Percentiles rank a stretch among this genome's conserved stretches.
Conservation (phyloP, 2,329 filamentous ascomycete genomes). For the Endoconidiophora polonica region DNA sequence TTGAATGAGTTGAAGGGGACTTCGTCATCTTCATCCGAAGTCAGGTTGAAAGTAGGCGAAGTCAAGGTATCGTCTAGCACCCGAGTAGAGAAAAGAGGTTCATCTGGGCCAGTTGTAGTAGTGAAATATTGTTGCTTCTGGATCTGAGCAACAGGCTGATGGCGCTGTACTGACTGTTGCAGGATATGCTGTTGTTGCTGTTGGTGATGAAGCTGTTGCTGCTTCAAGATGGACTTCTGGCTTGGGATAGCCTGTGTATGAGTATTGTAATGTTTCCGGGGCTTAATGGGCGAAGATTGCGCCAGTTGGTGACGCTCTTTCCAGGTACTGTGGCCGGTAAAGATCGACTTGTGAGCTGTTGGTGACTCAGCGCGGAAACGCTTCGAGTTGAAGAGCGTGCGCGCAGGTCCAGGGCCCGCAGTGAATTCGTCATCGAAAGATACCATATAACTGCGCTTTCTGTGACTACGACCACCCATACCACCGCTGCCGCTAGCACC, state of each 20-base stretch:
- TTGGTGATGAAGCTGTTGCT: not conserved
- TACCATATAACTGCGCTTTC: constrained; percentile 46
- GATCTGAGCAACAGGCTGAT: constrained; percentile 1
- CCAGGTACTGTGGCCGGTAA: constrained; percentile 45
- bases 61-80: constrained; percentile 48
- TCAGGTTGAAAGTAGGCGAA: constrained; percentile 40
- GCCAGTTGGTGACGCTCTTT: constrained; percentile 60
- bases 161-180: not conserved
- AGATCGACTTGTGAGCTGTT: constrained; percentile 39
- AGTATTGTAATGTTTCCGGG: constrained; percentile 18
- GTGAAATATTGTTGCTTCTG: constrained; percentile 60
- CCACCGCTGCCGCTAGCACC: constrained; percentile 46
- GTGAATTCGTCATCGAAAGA: constrained; percentile 33
- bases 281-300: constrained; percentile 75
- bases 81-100: constrained; percentile 63
- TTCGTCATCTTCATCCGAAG: constrained; percentile 66
- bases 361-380: constrained; percentile 50
- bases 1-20: constrained; percentile 63
- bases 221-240: not conserved
- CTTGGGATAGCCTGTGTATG: not conserved
- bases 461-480: constrained; percentile 22
- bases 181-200: constrained; percentile 3
- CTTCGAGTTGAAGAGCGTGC: constrained; percentile 38
- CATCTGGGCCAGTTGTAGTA: constrained; percentile 49
- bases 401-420: constrained; percentile 15